Base-by-base conservation (phyloP, 1,139 yeast genomes). In the Scheffersomyces lignicola region DNA sequence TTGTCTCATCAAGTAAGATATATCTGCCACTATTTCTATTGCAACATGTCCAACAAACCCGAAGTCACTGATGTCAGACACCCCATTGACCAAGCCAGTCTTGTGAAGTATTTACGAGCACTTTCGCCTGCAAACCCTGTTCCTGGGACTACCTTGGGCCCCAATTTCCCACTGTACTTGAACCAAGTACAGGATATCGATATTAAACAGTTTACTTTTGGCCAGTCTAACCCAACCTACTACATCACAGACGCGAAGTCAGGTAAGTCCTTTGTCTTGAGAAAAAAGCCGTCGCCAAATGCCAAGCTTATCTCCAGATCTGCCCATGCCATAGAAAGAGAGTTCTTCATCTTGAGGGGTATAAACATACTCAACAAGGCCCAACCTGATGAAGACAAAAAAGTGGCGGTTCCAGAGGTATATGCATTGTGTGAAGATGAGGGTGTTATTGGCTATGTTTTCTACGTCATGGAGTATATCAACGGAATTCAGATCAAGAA, bases 171-270 rank as follows among this genome's bases (percentile, higher is more conserved):
- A 1, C 33, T 34, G 7, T 45, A 51, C 42, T 38, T 44, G 32
- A 45, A 42, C 24, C 46, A 69, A 58, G 15, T 39, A 56, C 24
- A 27, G 7, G 6, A 27, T 3, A 10, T 35, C 3, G 38, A 49
- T 0, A 51, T 77, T 32, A 59, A 71, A 41, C 86, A 80, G 52
- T 80, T 80, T 57, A 67, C 69, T 14, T 78, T 76, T 54, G 87
- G 87, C 10, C 87, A 80, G 52, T 76, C 83, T 4, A 80, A 80
- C 51, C 87, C 86, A 11, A 79, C 85, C 0, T 80, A 78, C 47
- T 67, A 73, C 29, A 43, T 80, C 14, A 58, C 57, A 4, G 82
- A 78, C 45, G 40, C 47, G 7, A 41, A 44, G 7, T 10, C 29
- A 5, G 75, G 73, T 2, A 56, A 51, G 32, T 59, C 66, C 31